Conservation (phyloP, 2,329 filamentous ascomycete species). For the Diplodia intermedia region DNA sequence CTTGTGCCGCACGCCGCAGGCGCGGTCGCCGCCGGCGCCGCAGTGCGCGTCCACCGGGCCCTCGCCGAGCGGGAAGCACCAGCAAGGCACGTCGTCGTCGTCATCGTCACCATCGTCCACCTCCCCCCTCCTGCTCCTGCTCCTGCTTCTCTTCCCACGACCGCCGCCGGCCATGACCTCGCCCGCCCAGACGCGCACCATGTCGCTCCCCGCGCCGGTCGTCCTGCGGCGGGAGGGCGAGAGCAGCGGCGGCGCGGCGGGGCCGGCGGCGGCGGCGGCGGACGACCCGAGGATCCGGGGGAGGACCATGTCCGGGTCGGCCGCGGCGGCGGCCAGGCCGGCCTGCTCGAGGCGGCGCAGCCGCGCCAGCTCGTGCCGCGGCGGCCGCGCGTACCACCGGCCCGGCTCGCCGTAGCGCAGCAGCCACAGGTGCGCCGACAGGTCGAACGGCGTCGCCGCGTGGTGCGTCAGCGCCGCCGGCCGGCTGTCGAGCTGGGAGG, state of each 20-base stretch:
- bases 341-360: conserved; percentile 1
- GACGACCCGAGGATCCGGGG: too few relatives aligned
- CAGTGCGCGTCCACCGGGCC: conserved; percentile 8
- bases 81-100: background rate
- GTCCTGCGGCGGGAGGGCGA: too few relatives aligned
- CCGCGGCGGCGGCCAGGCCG: background rate
- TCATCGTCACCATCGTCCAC: too few relatives aligned
- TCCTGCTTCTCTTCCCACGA: too few relatives aligned
- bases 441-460: conserved; percentile 24
- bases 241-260: too few relatives aligned
- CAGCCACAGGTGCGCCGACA: conserved; percentile 24
- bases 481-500: background rate
- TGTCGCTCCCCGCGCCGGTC: background rate
- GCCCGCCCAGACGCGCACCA: conserved; percentile 12
- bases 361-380: background rate
- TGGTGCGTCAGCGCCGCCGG: conserved; percentile 20
- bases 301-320: too few relatives aligned
- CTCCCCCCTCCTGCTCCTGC: background rate
- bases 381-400: conserved; percentile 25
- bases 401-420: conserved; percentile 23
- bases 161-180: conserved; percentile 3
- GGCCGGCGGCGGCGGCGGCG: too few relatives aligned
- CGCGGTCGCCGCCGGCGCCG: background rate
- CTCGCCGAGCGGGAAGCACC: conserved; percentile 9
- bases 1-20: background rate